phyloP scores from a whole-genome alignment of 1,284 basidiomycete genomes.

The Rhizopogon hawkerae region DNA sequence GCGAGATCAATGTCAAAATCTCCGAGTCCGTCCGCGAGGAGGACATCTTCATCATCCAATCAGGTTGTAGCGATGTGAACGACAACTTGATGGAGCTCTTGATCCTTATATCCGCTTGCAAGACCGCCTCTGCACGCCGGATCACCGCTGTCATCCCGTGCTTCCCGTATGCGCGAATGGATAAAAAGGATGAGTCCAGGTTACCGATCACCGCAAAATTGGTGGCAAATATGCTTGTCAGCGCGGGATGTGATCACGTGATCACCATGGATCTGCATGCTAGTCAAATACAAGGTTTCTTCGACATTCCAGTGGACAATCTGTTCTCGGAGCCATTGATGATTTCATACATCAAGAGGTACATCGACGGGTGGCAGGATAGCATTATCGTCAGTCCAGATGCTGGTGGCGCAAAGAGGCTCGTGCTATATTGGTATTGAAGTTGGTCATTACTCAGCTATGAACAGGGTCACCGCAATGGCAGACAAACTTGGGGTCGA shows the following conservation, averaged over 20 bases:
- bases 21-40: conserved; percentile 94
- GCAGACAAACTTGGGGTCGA: conserved; percentile 95
- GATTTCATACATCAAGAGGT: conserved; percentile 83
- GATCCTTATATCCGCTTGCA: conserved; percentile 89
- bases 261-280: conserved; percentile 99
- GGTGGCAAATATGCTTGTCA: conserved; percentile 93
- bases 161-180: conserved; percentile 94
- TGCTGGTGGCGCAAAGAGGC: conserved; percentile 97
- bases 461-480: conserved; percentile 76
- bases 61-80: conserved; percentile 70
- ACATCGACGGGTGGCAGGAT: conserved; percentile 82
- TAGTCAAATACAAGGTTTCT: conserved; percentile 98
- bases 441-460: conserved; percentile 5
- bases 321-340: conserved; percentile 84
- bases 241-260: conserved; percentile 96
- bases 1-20: conserved; percentile 89
- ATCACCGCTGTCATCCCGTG: conserved; percentile 99
- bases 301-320: conserved; percentile 98
- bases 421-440: conserved; percentile 23
- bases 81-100: conserved; percentile 89
- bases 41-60: conserved; percentile 95
- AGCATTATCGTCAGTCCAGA: conserved; percentile 95
- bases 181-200: conserved; percentile 96
- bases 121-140: conserved; percentile 90
- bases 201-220: conserved; percentile 98